phyloP scores from a whole-genome alignment of 805 yeast genomes.

The Osmozyma mogii region DNA sequence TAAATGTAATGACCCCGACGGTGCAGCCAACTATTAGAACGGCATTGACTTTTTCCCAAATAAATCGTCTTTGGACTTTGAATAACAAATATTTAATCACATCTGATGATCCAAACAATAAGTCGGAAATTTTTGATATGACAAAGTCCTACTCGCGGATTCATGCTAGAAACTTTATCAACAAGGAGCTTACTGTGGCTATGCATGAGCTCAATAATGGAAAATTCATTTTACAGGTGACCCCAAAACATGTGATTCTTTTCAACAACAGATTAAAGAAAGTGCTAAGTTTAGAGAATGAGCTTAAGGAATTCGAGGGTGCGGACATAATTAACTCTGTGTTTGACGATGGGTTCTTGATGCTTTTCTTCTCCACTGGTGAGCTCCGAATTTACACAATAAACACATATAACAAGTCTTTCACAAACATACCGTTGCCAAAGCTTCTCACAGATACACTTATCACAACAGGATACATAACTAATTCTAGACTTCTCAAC shows the following conservation, averaged over 20 bases:
- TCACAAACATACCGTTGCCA: conserved; percentile 29
- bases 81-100: conserved; percentile 58
- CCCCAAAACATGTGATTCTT: conserved; percentile 54
- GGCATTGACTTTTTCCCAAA: conserved; percentile 63
- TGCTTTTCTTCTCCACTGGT: conserved; percentile 62
- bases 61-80: conserved; percentile 70
- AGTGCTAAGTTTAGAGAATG: conserved; percentile 38
- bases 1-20: conserved; percentile 59
- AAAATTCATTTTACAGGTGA: conserved; percentile 63
- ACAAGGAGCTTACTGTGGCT: conserved; percentile 55
- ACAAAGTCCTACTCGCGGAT: conserved; percentile 54
- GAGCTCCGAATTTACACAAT: conserved; percentile 50
- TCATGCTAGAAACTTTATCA: conserved; percentile 54
- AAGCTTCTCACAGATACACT: conserved; percentile 39
- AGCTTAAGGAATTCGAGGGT: conserved; percentile 26
- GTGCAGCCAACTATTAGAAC: conserved; percentile 62
- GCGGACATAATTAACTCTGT: conserved; percentile 59
- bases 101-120: conserved; percentile 55
- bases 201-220: conserved; percentile 53
- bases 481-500: conserved; percentile 42
- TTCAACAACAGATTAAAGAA: conserved; percentile 54
- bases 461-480: conserved; percentile 62
- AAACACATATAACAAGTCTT: conserved; percentile 31
- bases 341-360: conserved; percentile 53
- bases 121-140: conserved; percentile 63